Evolutionary conservation across 129 eudicot genomes (phyloP), one percentile per base, ranked within the genome.

Genomic region (Kitagawia praeruptora): DNA sequence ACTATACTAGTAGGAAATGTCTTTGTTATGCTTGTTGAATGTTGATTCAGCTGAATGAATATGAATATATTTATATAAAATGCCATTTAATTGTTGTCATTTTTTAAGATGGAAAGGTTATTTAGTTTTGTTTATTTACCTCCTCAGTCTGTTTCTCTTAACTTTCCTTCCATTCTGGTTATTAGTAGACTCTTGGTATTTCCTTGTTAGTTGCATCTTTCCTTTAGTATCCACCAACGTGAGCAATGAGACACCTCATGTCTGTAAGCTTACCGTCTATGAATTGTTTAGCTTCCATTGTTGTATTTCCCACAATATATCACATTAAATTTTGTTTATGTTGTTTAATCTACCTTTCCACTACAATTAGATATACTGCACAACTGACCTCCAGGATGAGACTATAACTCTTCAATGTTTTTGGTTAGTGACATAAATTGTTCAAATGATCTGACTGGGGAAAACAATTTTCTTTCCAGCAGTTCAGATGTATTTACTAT

Each of bases 401-500:
- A 41, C 34, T 72, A 49, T 41, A 21, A 25, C 54, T 42, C 34
- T 73, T 73, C 34, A 45, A 28, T 34, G 45, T 56, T 11, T 21
- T 42, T 44, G 25, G 54, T 53, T 8, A 16, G 46, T 31, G 53
- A 49, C 34, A 76, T 56, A 34, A 58, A 64, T 0, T 39, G 51
- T 51, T 3, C 28, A 76, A 38, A 6, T 72, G 53, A 19, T 72
- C 28, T 75, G n/a, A 63, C 37, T 47, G 34, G 53, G 37, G 28
- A 23, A 72, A 72, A 2, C 76, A 25, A n/a, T 79, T 38, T 39
- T 39, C 76, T 48, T 34, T 10, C 28, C 75, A 87, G 75, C 90
- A 82, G 91, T 81, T 74, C 87, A 74, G 91, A 88, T 80, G 91
- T 90, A 76, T 69, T 87, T 44, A 88, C 92, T 18, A 88, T 94